Evolutionary conservation across 2,329 filamentous ascomycete genomes (phyloP).

Genomic region (Microdochium trichocladiopsis): DNA sequence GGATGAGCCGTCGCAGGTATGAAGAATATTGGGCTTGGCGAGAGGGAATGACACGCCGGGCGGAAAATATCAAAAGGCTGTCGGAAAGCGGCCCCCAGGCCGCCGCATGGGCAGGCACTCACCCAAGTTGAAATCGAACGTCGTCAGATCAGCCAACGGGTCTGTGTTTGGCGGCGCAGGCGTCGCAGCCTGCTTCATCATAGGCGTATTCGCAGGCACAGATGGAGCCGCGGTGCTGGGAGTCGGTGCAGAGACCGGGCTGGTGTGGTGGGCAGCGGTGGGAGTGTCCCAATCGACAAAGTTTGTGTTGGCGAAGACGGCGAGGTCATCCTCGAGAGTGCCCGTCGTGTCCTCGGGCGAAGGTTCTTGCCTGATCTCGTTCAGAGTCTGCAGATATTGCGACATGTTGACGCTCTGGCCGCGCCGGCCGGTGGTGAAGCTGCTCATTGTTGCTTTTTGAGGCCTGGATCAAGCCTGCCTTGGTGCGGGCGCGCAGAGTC

Average conservation of each 20-base stretch:
- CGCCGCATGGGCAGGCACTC: neutral
- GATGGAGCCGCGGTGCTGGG: neutral
- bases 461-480: neutral
- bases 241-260: neutral
- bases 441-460: constrained; percentile 11
- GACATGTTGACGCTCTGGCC: constrained; percentile 70
- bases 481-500: neutral
- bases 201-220: neutral
- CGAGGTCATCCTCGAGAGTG: constrained; percentile 61
- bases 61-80: neutral
- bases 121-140: neutral
- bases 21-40: neutral
- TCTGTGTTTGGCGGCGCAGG: neutral
- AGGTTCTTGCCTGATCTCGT: constrained; percentile 57
- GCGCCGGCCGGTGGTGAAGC: constrained; percentile 61
- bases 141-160: neutral
- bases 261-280: neutral
- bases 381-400: constrained; percentile 81
- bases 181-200: constrained; percentile 1
- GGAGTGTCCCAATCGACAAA: constrained; percentile 67
- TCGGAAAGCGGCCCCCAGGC: neutral
- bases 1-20: neutral
- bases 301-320: constrained; percentile 74
- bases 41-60: neutral
- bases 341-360: constrained; percentile 51